Percentiles rank a stretch among this genome's conserved stretches.
These are phyloP conservation scores for Acer saccharum DNA, from an alignment of 345 rosid genomes.

Conservation along the genomic window DNA sequence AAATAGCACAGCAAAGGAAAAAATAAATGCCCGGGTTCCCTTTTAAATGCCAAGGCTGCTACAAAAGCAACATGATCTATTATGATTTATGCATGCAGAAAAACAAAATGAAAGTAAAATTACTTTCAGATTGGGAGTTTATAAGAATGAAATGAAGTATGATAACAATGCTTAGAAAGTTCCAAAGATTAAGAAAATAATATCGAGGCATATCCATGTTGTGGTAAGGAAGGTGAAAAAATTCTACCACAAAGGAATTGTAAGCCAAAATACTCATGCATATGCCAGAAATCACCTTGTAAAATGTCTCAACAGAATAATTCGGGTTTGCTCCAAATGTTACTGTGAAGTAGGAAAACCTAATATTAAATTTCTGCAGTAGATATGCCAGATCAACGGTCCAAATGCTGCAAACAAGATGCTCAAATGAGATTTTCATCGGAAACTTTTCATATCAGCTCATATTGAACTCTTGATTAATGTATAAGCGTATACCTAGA, in stretches of 20 bases:
- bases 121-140: neutral
- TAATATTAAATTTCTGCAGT: slow-evolving; percentile 70
- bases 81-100: neutral
- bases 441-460: slow-evolving; percentile 2
- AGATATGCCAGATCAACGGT: slow-evolving; percentile 87
- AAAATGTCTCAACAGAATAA: slow-evolving; percentile 79
- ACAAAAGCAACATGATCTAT: neutral
- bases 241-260: neutral
- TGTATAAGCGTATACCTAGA: neutral
- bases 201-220: neutral
- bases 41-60: neutral
- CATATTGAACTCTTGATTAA: neutral
- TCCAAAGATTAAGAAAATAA: neutral
- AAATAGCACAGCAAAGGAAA: neutral
- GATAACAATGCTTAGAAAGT: neutral
- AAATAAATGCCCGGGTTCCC: neutral
- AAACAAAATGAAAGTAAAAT: neutral
- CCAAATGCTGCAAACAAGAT: slow-evolving; percentile 75
- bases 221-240: neutral
- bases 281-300: slow-evolving; percentile 59
- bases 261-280: slow-evolving; percentile 5
- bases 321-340: slow-evolving; percentile 91
- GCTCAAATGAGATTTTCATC: slow-evolving; percentile 19
- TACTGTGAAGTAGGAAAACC: slow-evolving; percentile 81
- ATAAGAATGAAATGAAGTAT: neutral